Percentiles rank a stretch among this genome's conserved stretches.
Conservation (phyloP, 2,329 filamentous ascomycete species). For the Lecanicillium sp. region DNA sequence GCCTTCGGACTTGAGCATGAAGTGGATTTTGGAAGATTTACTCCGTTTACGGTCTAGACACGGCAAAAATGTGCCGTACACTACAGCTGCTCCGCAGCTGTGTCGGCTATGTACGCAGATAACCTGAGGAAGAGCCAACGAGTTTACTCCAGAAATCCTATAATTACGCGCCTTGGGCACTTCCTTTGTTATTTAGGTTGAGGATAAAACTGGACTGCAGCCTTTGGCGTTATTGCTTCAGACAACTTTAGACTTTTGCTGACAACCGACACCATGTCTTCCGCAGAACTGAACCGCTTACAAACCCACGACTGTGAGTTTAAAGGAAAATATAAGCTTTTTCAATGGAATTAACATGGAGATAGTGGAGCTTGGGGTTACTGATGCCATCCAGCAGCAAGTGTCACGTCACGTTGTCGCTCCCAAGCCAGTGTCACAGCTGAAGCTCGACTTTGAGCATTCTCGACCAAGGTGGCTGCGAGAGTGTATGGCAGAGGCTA, state of each 20-base stretch:
- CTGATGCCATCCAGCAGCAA: constrained; percentile 44
- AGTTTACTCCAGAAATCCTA: too few species aligned
- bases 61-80: constrained; percentile 4
- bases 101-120: too few species aligned
- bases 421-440: constrained; percentile 41
- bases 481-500: constrained; percentile 48
- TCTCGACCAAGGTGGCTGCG: constrained; percentile 43
- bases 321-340: background rate
- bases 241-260: too few species aligned
- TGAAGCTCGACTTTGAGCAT: constrained; percentile 47
- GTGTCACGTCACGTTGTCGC: constrained; percentile 40
- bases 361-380: constrained; percentile 41
- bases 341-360: background rate
- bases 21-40: too few species aligned
- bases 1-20: too few species aligned
- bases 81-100: too few species aligned
- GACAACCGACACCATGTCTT: too few species aligned
- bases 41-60: background rate
- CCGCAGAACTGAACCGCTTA: constrained; percentile 8
- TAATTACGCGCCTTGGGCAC: too few species aligned
- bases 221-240: too few species aligned
- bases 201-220: too few species aligned
- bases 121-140: too few species aligned
- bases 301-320: constrained; percentile 13
- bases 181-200: too few species aligned